Evolutionary conservation across 202 grass and related monocot species (phyloP).

Genomic region (Panicum hallii): DNA sequence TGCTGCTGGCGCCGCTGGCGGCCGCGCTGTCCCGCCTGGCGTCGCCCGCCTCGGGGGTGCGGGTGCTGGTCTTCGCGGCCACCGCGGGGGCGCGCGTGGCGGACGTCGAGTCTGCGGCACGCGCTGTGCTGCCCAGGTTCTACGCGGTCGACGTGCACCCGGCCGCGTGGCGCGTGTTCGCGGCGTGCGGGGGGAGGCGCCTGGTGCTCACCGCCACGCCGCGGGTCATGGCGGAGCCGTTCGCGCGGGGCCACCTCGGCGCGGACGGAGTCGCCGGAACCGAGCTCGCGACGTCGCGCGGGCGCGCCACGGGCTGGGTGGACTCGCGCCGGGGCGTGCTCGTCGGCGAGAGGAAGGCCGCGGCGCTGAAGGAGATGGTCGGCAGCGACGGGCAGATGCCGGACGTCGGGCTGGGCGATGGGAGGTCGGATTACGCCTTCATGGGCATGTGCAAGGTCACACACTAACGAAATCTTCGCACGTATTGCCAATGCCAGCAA

Average conservation of each 20-base stretch:
- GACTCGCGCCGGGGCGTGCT: conserved; percentile 56
- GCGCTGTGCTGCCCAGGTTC: conserved; percentile 86
- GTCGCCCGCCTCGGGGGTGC: conserved; percentile 55
- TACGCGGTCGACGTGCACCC: conserved; percentile 70
- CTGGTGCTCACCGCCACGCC: conserved; percentile 60
- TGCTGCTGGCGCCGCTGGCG: conserved; percentile 58
- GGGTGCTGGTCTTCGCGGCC: conserved; percentile 68
- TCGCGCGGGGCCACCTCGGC: conserved; percentile 62
- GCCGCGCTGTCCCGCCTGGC: conserved; percentile 42
- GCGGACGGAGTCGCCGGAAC: conserved; percentile 64
- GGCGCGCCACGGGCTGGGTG: conserved; percentile 59
- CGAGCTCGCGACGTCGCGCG: conserved; percentile 56
- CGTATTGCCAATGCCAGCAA: no score
- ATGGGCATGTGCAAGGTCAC: conserved; percentile 71
- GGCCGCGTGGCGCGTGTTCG: conserved; percentile 67
- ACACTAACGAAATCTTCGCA: neutral
- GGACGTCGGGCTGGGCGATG: conserved; percentile 59
- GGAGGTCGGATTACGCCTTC: conserved; percentile 68
- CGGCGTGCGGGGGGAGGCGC: conserved; percentile 47
- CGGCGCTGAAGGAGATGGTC: conserved; percentile 56
- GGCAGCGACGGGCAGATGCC: conserved; percentile 37
- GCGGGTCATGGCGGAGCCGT: conserved; percentile 76
- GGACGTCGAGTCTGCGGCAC: conserved; percentile 69
- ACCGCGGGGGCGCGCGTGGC: conserved; percentile 55
- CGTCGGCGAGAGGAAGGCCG: conserved; percentile 54